Conservation (phyloP, 2,329 filamentous ascomycete genomes). For the Trichothecium sympodiale region DNA sequence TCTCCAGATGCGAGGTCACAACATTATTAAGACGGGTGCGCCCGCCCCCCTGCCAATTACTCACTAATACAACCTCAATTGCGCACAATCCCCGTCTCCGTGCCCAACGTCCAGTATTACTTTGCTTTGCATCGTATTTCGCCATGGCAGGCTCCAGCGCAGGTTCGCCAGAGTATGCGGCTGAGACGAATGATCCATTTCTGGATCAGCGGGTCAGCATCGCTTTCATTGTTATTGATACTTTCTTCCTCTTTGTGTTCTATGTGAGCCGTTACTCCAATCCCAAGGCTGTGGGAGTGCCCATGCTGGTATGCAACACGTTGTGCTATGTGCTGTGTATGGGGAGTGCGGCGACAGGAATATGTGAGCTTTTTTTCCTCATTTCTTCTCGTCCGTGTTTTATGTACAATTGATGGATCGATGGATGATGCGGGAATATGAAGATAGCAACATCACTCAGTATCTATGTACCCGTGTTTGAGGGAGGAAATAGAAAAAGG, state of each 20-base stretch:
- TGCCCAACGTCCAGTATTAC: too few species aligned
- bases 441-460: too few species aligned
- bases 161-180: conserved; percentile 4
- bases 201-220: conserved; percentile 7
- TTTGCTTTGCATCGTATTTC: neutral
- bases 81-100: too few species aligned
- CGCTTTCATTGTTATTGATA: conserved; percentile 5
- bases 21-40: neutral
- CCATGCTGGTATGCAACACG: conserved; percentile 6
- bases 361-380: conserved; percentile 2
- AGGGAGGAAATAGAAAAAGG: too few species aligned
- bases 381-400: neutral
- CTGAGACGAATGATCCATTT: conserved; percentile 5
- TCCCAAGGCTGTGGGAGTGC: conserved; percentile 5
- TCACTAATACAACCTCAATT: neutral
- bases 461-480: too few species aligned
- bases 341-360: conserved; percentile 4
- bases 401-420: neutral
- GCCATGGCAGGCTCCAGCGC: conserved; percentile 4
- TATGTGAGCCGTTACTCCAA: conserved; percentile 6
- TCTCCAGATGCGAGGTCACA: too few species aligned
- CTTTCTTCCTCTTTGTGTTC: conserved; percentile 7
- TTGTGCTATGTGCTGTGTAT: conserved; percentile 6
- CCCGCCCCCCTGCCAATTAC: neutral
- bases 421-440: neutral